Base-by-base conservation (phyloP, 306 rosid genomes). In the Sophora flavescens region DNA sequence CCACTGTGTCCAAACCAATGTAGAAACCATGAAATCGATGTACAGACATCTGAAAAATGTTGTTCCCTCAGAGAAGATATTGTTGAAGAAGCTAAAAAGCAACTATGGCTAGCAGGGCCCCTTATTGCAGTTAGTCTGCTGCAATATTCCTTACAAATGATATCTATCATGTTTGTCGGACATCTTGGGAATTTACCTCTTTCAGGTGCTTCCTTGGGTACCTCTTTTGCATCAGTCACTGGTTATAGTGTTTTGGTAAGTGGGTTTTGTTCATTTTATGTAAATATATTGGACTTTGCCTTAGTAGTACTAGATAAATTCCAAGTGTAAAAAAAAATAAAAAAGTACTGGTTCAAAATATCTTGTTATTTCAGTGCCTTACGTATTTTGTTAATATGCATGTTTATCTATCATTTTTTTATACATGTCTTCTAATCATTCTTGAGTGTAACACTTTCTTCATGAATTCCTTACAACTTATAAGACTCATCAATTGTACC, bases 151-250 rank as follows among this genome's bases (percentile, higher is more conserved):
- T 59, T 89, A 39, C 89, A 81, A 57, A 60, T 89, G 63, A 85
- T 86, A 56, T 80, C 88, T 3, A 68, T 85, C 16, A 89, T 89
- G 91, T 89, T 68, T 39, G 88, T 83, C 12, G 93, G 93, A 18
- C 90, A 86, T 78, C 73, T 89, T 47, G 93, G 90, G 6, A 66
- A 84, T 45, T 44, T 89, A 1, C 83, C 85, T n/a, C 87, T 87
- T 33, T 79, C 93, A 5, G 86, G 91, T 70, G 87, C 88, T 74
- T 85, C 93, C 52, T 65, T 89, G 57, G 91, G 78, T 1, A 60
- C 68, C 80, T 89, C 89, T 50, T 85, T 89, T 2, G 86, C 91
- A 63, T 69, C 87, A 1, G 84, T 85, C 72, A 73, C 88, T 62
- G 91, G 87, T 70, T 87, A 72, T 62, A 74, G 85, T 41, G 83